Conservation (phyloP, 306 rosid genomes). For the Quercus aquifolioides region DNA sequence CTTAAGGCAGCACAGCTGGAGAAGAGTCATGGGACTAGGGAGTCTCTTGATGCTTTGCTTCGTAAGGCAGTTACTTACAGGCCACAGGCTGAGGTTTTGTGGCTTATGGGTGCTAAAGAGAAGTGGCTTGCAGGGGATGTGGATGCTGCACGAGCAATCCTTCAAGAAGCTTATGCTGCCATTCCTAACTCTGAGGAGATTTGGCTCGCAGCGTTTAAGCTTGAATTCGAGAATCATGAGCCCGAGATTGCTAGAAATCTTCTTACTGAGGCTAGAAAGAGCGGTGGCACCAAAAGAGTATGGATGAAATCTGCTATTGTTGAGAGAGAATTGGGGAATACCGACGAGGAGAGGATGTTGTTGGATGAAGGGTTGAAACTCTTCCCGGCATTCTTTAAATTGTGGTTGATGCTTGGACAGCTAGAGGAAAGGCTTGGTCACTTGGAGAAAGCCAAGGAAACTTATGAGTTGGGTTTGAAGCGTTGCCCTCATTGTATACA, state of each 20-base stretch:
- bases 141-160: slow-evolving; percentile 79
- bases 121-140: slow-evolving; percentile 98
- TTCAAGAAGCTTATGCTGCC: slow-evolving; percentile 90
- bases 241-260: slow-evolving; percentile 90
- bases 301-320: slow-evolving; percentile 97
- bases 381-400: slow-evolving; percentile 74
- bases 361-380: slow-evolving; percentile 73
- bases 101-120: slow-evolving; percentile 99
- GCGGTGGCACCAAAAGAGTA: slow-evolving; percentile 84
- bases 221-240: slow-evolving; percentile 88
- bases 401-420: slow-evolving; percentile 97
- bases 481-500: slow-evolving; percentile 66
- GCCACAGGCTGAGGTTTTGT: slow-evolving; percentile 93
- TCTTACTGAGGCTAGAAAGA: slow-evolving; percentile 80
- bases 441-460: slow-evolving; percentile 71
- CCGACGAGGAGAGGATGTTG: slow-evolving; percentile 70
- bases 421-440: slow-evolving; percentile 71
- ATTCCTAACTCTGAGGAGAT: slow-evolving; percentile 93
- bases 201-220: slow-evolving; percentile 93
- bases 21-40: slow-evolving; percentile 88
- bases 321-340: slow-evolving; percentile 81
- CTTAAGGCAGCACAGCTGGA: slow-evolving; percentile 94
- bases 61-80: slow-evolving; percentile 80
- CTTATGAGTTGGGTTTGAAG: slow-evolving; percentile 73
- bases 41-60: slow-evolving; percentile 81